Percentiles rank a stretch among this genome's conserved stretches.
Evolutionary conservation across 768 basidiomycete species (phyloP).

Genomic region (Nidularia sp.): DNA sequence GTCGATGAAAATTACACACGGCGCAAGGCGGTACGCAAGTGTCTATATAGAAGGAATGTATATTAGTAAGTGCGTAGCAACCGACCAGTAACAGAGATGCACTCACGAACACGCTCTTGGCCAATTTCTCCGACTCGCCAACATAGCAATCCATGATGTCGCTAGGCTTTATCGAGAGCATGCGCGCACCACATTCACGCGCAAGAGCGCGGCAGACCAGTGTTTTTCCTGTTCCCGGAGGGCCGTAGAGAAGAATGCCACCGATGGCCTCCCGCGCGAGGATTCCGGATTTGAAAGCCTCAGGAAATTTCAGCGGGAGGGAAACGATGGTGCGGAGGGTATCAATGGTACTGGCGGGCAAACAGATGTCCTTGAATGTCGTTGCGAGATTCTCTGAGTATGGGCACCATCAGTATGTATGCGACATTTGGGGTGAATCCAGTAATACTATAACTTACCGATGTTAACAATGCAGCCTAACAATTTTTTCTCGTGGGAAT

Average conservation of each 20-base stretch:
- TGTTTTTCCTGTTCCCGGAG: slow-evolving; percentile 50
- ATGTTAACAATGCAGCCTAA: slow-evolving; percentile 8
- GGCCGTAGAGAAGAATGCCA: slow-evolving; percentile 52
- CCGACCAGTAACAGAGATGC: neutral
- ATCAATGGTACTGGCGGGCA: slow-evolving; percentile 8
- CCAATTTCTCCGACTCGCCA: slow-evolving; percentile 12
- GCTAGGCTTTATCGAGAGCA: slow-evolving; percentile 13
- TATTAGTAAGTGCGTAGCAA: neutral
- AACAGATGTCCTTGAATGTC: slow-evolving; percentile 9
- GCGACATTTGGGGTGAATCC: neutral
- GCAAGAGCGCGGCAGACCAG: slow-evolving; percentile 52
- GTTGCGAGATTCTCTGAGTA: slow-evolving; percentile 8
- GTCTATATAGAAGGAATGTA: slow-evolving; percentile 33
- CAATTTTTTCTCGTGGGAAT: slow-evolving; percentile 5
- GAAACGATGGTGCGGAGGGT: slow-evolving; percentile 10
- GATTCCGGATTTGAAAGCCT: slow-evolving; percentile 27
- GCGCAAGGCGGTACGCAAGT: slow-evolving; percentile 73
- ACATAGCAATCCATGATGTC: slow-evolving; percentile 8
- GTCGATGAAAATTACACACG: slow-evolving; percentile 77
- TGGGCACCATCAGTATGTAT: neutral
- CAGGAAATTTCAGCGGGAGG: slow-evolving; percentile 9
- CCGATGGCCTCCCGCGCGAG: slow-evolving; percentile 55
- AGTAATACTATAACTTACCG: slow-evolving; percentile 3
- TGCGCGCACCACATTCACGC: slow-evolving; percentile 7
- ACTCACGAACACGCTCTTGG: slow-evolving; percentile 11